A percentile compares a stretch with the other conserved stretches of the same genome.
Evolutionary conservation across 2,329 filamentous ascomycete genomes (phyloP).

Genomic region (Fusarium sp.): DNA sequence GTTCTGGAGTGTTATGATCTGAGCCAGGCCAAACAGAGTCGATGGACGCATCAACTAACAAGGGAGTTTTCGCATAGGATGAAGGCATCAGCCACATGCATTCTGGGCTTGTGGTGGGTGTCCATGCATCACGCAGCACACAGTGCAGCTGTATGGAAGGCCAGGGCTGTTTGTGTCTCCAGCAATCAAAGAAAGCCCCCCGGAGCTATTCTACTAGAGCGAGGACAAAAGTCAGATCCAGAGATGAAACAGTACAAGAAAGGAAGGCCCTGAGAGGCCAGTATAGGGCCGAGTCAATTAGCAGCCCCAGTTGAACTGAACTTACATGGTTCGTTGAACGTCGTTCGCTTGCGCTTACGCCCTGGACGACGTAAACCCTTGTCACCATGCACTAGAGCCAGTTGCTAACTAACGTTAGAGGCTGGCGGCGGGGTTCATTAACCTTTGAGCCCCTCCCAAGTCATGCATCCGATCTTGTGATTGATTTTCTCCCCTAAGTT

Average conservation of each 20-base stretch:
- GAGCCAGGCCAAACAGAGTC: neutral
- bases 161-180: constrained; percentile 3
- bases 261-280: constrained; percentile 8
- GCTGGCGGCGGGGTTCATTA: constrained; percentile 21
- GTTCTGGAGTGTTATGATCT: neutral
- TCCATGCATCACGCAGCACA: neutral
- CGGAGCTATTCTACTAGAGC: neutral
- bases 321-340: neutral
- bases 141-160: neutral
- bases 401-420: neutral
- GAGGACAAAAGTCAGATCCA: constrained; percentile 5
- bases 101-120: constrained; percentile 7
- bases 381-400: constrained; percentile 20
- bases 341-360: constrained; percentile 9
- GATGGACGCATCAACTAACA: neutral
- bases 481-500: neutral
- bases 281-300: neutral
- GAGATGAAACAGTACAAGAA: constrained; percentile 19
- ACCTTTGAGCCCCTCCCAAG: constrained; percentile 19
- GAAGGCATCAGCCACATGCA: constrained; percentile 6
- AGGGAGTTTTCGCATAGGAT: constrained; percentile 6
- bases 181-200: constrained; percentile 15
- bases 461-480: neutral
- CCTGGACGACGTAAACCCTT: constrained; percentile 16
- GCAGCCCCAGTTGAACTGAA: constrained; percentile 10